Evolutionary conservation across 192 early-diverging fungal genomes (phyloP).

Genomic region (Haplosporangium gracile): DNA sequence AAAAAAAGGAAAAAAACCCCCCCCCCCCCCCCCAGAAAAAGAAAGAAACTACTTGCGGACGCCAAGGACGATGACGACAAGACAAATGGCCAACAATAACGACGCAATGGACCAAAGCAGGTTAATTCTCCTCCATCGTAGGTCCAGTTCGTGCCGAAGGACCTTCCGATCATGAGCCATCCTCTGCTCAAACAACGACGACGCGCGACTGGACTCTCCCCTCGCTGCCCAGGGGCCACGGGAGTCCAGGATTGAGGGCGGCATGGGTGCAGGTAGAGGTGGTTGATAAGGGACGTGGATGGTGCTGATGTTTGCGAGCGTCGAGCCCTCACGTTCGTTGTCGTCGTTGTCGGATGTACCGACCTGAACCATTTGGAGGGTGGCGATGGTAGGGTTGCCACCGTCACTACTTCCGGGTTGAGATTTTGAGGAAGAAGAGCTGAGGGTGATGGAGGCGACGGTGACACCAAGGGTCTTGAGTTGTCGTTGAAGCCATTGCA

Average conservation of each 20-base stretch:
- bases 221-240: conserved; percentile 37
- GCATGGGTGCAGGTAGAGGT: neutral
- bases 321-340: conserved; percentile 23
- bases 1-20: neutral
- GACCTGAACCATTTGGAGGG: neutral
- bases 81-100: conserved; percentile 28
- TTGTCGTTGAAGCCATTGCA: conserved; percentile 24
- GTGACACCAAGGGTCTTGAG: conserved; percentile 11
- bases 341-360: neutral
- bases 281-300: conserved; percentile 1
- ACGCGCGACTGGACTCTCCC: neutral
- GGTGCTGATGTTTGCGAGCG: conserved; percentile 3
- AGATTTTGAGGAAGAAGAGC: neutral
- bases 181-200: conserved; percentile 33
- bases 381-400: neutral
- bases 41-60: neutral
- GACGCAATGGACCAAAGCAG: conserved; percentile 32
- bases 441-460: conserved; percentile 22
- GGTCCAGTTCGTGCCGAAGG: conserved; percentile 33
- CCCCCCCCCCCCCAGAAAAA: too few species aligned
- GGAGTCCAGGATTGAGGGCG: neutral
- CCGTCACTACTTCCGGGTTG: neutral
- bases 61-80: conserved; percentile 14
- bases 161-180: conserved; percentile 31
- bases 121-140: conserved; percentile 37